A percentile compares a stretch with the other conserved stretches of the same genome.
These are phyloP conservation scores for Primulina eburnea DNA, from an alignment of 257 asterid genomes.

Conservation along the genomic window DNA sequence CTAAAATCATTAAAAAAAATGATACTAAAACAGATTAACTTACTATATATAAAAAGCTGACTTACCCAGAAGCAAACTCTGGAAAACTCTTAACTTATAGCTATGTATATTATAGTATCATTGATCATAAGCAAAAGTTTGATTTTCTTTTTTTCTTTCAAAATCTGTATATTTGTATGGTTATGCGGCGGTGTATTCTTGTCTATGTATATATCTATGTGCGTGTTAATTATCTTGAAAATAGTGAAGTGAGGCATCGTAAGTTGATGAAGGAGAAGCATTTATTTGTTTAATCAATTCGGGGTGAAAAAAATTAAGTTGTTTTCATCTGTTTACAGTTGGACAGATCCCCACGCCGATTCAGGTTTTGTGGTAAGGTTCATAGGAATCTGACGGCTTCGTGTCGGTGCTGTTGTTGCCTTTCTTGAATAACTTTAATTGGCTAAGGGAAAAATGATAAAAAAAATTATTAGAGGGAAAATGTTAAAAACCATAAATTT, in stretches of 20 bases:
- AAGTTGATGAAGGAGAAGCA: slow-evolving; percentile 25
- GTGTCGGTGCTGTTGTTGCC: slow-evolving; percentile 23
- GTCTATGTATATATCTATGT: slow-evolving; percentile 21
- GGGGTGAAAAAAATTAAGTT: too few relatives aligned
- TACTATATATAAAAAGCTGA: slow-evolving; percentile 3
- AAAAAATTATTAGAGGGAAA: too few relatives aligned
- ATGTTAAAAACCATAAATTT: too few relatives aligned
- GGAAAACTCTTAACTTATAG: not conserved
- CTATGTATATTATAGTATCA: not conserved
- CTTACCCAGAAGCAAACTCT: not conserved
- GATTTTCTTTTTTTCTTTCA: not conserved
- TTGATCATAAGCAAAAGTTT: not conserved
- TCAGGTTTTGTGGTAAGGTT: slow-evolving; percentile 42
- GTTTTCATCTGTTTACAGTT: not conserved
- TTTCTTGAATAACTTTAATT: slow-evolving; percentile 7
- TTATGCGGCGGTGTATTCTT: not conserved
- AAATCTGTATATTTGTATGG: not conserved
- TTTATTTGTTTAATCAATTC: not conserved
- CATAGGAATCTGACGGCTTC: slow-evolving; percentile 39
- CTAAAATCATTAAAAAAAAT: slow-evolving; percentile 1
- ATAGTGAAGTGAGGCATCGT: slow-evolving; percentile 31
- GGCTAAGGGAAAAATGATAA: slow-evolving; percentile 13
- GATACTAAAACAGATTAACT: not conserved
- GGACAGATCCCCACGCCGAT: slow-evolving; percentile 37
- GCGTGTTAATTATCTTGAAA: slow-evolving; percentile 32